Conservation (phyloP, 768 basidiomycete genomes). For the Leucocoprinus leucothites region DNA sequence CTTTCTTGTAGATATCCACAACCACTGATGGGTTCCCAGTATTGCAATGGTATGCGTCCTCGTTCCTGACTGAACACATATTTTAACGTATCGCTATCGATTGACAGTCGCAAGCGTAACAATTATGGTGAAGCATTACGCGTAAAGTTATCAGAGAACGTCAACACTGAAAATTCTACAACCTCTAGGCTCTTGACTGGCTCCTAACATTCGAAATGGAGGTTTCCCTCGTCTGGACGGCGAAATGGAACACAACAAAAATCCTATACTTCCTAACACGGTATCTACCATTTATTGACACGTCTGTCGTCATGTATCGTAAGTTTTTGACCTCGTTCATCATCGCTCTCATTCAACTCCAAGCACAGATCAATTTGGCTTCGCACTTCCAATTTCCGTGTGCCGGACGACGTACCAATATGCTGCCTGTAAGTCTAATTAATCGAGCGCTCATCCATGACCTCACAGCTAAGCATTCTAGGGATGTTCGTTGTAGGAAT, state of each 20-base stretch:
- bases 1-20: background rate
- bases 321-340: background rate
- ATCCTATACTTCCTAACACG: conserved; percentile 10
- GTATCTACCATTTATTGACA: conserved; percentile 13
- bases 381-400: background rate
- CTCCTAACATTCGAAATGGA: conserved; percentile 23
- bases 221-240: conserved; percentile 8
- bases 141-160: too few species aligned
- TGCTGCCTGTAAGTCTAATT: conserved; percentile 6
- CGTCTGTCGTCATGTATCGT: conserved; percentile 12
- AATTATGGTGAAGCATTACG: conserved; percentile 1
- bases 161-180: too few species aligned
- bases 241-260: conserved; percentile 10
- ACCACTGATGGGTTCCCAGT: background rate
- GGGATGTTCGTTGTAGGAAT: conserved; percentile 13
- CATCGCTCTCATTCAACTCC: background rate
- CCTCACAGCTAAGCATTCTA: background rate
- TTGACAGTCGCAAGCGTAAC: conserved; percentile 7
- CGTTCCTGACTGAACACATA: background rate
- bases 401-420: conserved; percentile 4
- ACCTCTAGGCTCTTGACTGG: conserved; percentile 18
- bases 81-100: background rate
- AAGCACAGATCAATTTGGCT: conserved; percentile 5
- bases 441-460: background rate
- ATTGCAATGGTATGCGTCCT: conserved; percentile 8